Base-by-base conservation (phyloP, 305 asterid species). In the Solanum chacoense region DNA sequence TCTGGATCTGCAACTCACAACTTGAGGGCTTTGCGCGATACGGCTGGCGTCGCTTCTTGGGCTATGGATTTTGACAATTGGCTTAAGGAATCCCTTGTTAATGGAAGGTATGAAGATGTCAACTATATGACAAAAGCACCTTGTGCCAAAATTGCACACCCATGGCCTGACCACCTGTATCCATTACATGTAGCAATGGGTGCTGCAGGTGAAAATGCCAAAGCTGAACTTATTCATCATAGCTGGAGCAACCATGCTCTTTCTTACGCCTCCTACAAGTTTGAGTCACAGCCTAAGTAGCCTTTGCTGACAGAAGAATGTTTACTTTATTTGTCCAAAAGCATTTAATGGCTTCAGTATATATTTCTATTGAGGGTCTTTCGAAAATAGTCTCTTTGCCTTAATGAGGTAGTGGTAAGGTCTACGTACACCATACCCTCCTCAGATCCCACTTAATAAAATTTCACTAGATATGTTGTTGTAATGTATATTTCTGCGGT, bases 1-100 rank as follows among this genome's bases (percentile, higher is more conserved):
- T 96, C 98, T 11, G 99, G 98, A 55, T 92, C 96, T 45, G 96
- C 99, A 87, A 92, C 94, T 22, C 99, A 96, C 88, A 94, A 95
- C 89, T 87, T 93, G 67, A 89, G 97, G 89, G 87, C 92, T 80
- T 75, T 92, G 63, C 4, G 63, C n/a, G 8, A 78, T 2, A 38
- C 87, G 84, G 50, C 38, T 36, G 74, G 91, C 22, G 92, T 93
- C 65, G 93, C 92, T 87, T 90, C 95, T 5, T 95, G 98, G 99
- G 99, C 98, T 40, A 87, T 91, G 50, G 94, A 95, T 90, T 96
- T 96, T 77, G 92, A 95, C 75, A 90, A 85, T 85, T 96, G 98
- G 98, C 95, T 96, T 18, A 92, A 87, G 77, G 96, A 93, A 65
- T 89, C 98, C 77, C 97, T 95, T 84, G 93, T 94, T 78, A 81